phyloP scores from a whole-genome alignment of 2,329 filamentous ascomycete genomes.

The Diaporthe caulivora region DNA sequence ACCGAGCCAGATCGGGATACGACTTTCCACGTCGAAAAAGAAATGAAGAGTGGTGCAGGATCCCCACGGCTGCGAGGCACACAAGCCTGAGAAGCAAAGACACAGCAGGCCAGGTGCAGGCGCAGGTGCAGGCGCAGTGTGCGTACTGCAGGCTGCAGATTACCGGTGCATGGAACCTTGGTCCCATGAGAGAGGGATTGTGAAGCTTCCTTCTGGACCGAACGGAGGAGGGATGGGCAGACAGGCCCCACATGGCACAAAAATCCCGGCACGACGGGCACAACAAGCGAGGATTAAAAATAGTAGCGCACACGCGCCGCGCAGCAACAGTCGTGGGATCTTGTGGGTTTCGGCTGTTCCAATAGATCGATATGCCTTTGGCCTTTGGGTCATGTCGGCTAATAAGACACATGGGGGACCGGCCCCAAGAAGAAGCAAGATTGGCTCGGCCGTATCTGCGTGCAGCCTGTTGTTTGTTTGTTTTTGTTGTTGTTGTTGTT shows the following conservation, averaged over 20 bases:
- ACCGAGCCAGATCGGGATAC: conserved; percentile 29
- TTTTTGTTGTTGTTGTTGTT: not conserved
- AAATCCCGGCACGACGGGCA: conserved; percentile 27
- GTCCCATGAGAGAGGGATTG: not conserved
- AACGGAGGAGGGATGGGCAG: not conserved
- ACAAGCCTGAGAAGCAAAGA: not conserved
- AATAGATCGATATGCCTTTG: no score
- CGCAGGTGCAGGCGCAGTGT: not conserved
- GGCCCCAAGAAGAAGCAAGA: conserved; percentile 6
- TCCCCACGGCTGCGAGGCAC: not conserved
- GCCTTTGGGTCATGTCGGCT: conserved; percentile 28
- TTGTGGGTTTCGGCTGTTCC: not conserved
- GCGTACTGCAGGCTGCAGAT: not conserved
- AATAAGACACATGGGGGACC: conserved; percentile 9
- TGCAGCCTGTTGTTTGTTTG: not conserved
- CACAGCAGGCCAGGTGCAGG: not conserved
- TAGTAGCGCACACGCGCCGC: conserved; percentile 25
- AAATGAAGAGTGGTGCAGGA: not conserved
- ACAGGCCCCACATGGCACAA: not conserved
- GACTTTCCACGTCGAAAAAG: conserved; percentile 6
- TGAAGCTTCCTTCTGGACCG: not conserved
- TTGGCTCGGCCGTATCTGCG: conserved; percentile 23
- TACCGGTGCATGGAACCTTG: not conserved
- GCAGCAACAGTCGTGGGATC: not conserved
- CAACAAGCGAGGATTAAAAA: conserved; percentile 35